These are phyloP conservation scores for Ophiocordyceps unilateralis DNA, from an alignment of 2,329 filamentous ascomycete genomes.

Conservation along the genomic window DNA sequence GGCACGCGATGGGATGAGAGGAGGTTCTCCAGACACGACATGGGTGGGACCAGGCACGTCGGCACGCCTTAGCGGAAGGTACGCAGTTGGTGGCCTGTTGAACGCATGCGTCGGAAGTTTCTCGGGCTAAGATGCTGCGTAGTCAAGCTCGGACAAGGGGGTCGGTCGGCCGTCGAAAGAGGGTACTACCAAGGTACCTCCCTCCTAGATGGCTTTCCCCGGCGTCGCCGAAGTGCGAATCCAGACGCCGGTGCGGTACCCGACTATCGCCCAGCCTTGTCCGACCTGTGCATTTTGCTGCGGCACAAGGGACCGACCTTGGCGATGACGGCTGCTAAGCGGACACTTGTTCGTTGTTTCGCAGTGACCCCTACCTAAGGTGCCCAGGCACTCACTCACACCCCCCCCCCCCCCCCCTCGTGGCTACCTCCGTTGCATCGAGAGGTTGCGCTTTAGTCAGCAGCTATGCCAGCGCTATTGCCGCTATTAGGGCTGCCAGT, in stretches of 20 bases:
- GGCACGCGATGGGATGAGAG: slow-evolving; percentile 2
- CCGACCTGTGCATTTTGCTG: too few species aligned
- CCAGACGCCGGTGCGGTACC: background rate
- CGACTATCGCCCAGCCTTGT: background rate
- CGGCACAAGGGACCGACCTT: background rate
- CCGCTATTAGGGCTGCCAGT: too few species aligned
- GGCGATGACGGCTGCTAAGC: background rate
- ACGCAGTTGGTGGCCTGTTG: background rate
- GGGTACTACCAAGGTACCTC: background rate
- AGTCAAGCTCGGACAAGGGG: background rate
- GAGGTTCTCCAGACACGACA: slow-evolving; percentile 2
- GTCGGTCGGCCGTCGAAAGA: background rate
- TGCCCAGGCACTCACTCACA: too few species aligned
- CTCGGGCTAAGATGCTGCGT: background rate
- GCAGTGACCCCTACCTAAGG: too few species aligned
- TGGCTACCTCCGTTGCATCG: too few species aligned
- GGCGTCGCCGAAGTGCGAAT: background rate
- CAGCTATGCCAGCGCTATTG: too few species aligned
- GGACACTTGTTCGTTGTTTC: background rate
- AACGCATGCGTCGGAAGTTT: background rate
- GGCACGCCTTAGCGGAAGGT: background rate
- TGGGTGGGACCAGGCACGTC: slow-evolving; percentile 1
- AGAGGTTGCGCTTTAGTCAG: too few species aligned
- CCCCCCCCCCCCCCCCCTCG: too few species aligned
- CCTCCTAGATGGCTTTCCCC: background rate